Conservation (phyloP, 805 yeast genomes). For the Diddensiella transvaalensis region DNA sequence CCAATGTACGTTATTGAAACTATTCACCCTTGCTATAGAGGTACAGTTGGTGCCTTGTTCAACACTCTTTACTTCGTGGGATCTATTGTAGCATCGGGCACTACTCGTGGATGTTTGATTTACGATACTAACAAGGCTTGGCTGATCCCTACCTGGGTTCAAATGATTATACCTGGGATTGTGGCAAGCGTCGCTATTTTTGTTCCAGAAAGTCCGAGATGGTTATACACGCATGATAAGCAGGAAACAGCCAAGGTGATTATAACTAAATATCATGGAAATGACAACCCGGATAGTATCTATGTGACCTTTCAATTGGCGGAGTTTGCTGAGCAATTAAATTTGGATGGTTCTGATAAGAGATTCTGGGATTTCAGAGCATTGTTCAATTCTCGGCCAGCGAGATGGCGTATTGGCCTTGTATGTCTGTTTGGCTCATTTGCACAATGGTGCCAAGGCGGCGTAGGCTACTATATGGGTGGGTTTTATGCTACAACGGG, state of each 20-base stretch:
- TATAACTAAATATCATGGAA: conserved; percentile 32
- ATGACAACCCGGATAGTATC: conserved; percentile 16
- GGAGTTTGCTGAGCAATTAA: too few relatives aligned
- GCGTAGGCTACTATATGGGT: conserved; percentile 19
- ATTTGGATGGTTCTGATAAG: conserved; percentile 18
- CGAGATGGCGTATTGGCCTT: neutral
- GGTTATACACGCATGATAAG: conserved; percentile 45
- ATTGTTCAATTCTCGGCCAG: conserved; percentile 13
- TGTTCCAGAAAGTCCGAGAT: conserved; percentile 40
- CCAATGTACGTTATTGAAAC: conserved; percentile 15
- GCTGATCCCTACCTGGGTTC: conserved; percentile 16
- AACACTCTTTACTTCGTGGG: conserved; percentile 15
- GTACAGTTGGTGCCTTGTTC: conserved; percentile 15
- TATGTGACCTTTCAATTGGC: conserved; percentile 18
- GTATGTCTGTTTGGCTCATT: conserved; percentile 8
- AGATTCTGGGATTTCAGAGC: conserved; percentile 22
- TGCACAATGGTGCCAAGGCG: conserved; percentile 16
- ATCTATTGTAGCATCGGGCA: conserved; percentile 13
- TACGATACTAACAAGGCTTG: conserved; percentile 6
- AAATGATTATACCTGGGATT: conserved; percentile 13
- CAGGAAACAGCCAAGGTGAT: conserved; percentile 44
- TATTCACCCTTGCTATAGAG: conserved; percentile 13
- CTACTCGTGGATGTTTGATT: conserved; percentile 8
- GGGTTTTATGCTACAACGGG: conserved; percentile 17
- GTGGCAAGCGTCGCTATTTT: conserved; percentile 36